Percentiles rank a stretch among this genome's conserved stretches.
These are phyloP conservation scores for Solidago caesia DNA, from an alignment of 129 eudicot species.

Conservation along the genomic window DNA sequence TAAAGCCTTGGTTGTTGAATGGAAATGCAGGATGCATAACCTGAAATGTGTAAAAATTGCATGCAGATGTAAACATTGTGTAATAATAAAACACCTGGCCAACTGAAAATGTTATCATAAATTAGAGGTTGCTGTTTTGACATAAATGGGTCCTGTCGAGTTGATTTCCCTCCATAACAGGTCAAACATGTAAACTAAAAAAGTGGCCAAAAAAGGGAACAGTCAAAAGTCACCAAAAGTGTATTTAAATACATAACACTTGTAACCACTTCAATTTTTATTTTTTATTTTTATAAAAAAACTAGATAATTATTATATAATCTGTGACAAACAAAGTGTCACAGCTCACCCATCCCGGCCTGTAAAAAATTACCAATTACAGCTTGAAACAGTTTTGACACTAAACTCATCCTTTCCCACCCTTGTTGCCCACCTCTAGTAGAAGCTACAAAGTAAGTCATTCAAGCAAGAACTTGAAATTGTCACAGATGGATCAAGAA, in stretches of 20 bases:
- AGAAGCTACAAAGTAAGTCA: background rate
- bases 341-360: too few relatives aligned
- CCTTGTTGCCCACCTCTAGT: background rate
- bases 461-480: background rate
- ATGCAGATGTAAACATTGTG: background rate
- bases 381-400: background rate
- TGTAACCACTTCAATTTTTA: too few relatives aligned
- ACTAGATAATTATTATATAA: too few relatives aligned
- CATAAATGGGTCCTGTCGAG: background rate
- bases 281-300: too few relatives aligned
- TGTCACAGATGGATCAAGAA: slow-evolving; percentile 1
- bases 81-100: background rate
- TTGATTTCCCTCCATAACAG: background rate
- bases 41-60: slow-evolving; percentile 37
- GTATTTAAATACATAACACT: too few relatives aligned
- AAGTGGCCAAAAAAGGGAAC: background rate
- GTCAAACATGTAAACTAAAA: background rate
- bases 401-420: background rate
- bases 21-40: slow-evolving; percentile 54
- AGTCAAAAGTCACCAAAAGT: too few relatives aligned
- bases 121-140: background rate
- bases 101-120: background rate
- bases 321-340: too few relatives aligned
- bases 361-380: too few relatives aligned
- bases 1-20: slow-evolving; percentile 41